Evolutionary conservation across 805 yeast species (phyloP).

Genomic region (Suhomyces xylopsoci): DNA sequence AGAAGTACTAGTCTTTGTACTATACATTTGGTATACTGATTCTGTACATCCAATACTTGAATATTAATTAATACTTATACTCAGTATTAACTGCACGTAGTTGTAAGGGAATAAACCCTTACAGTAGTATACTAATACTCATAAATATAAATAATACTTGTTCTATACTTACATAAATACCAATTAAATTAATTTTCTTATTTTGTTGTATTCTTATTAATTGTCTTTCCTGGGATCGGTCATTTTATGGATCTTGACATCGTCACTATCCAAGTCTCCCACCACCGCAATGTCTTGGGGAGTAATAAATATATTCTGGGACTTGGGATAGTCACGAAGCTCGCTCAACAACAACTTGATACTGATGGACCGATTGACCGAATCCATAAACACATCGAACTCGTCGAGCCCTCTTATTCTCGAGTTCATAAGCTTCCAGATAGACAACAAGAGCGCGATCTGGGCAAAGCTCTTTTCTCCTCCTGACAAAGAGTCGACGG

Average conservation of each 20-base stretch:
- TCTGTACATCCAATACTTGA: no score
- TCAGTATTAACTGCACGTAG: no score
- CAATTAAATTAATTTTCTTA: no score
- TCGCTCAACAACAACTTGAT: constrained; percentile 70
- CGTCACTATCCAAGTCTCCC: constrained; percentile 51
- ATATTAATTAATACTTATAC: no score
- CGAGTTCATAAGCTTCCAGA: constrained; percentile 92
- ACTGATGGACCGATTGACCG: constrained; percentile 79
- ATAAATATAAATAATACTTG: no score
- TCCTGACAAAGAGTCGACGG: constrained; percentile 85
- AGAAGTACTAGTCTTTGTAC: no score
- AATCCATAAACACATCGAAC: constrained; percentile 97
- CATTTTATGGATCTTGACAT: constrained; percentile 65
- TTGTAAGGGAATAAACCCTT: no score
- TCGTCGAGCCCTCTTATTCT: constrained; percentile 90
- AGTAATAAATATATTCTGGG: constrained; percentile 89
- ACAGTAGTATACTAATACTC: no score
- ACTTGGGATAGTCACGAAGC: constrained; percentile 56
- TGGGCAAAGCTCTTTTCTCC: constrained; percentile 97
- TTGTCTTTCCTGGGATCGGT: constrained; percentile 29
- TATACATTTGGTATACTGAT: no score
- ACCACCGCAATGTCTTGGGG: constrained; percentile 85
- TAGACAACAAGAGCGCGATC: constrained; percentile 77
- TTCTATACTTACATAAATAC: no score
- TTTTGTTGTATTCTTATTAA: no score